Base-by-base conservation (phyloP, 208 protist genomes). In the Pavlovales sp. region DNA sequence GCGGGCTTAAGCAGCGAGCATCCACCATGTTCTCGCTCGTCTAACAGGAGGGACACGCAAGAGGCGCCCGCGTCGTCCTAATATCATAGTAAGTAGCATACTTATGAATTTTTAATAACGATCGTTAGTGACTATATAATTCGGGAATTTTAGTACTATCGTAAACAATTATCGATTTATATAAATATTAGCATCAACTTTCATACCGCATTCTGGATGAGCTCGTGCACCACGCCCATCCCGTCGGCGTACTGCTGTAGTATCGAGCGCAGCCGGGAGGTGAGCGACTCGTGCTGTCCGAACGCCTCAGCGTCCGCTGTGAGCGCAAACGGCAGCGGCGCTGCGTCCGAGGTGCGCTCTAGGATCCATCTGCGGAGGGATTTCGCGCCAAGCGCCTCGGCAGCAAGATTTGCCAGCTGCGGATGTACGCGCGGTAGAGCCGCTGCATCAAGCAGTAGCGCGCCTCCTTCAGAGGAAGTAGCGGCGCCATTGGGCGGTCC, bases 141-240 rank as follows among this genome's bases (percentile, higher is more conserved):
- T n/a, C n/a, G n/a, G n/a, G n/a, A n/a, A n/a, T n/a, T n/a, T n/a
- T n/a, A n/a, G n/a, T n/a, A n/a, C n/a, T n/a, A n/a, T n/a, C n/a
- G n/a, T n/a, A n/a, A n/a, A n/a, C n/a, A n/a, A n/a, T n/a, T n/a
- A n/a, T n/a, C n/a, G n/a, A n/a, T n/a, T n/a, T n/a, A n/a, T n/a
- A n/a, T n/a, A n/a, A n/a, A n/a, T n/a, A n/a, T n/a, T n/a, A n/a
- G n/a, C n/a, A n/a, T n/a, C n/a, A n/a, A n/a, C n/a, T n/a, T n/a
- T n/a, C n/a, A n/a, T n/a, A n/a, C n/a, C 18, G 92, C 92, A 86
- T 94, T 94, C 71, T 93, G 92, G 41, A 94, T 82, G 34, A 94
- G 77, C 84, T 94, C 92, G 85, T 90, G 91, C 41, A 93, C 20
- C 26, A 93, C 91, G 37, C 90, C 88, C 20, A 78, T 32, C 14